phyloP scores from a whole-genome alignment of 2,329 filamentous ascomycete genomes.

The Fusarium sp. region DNA sequence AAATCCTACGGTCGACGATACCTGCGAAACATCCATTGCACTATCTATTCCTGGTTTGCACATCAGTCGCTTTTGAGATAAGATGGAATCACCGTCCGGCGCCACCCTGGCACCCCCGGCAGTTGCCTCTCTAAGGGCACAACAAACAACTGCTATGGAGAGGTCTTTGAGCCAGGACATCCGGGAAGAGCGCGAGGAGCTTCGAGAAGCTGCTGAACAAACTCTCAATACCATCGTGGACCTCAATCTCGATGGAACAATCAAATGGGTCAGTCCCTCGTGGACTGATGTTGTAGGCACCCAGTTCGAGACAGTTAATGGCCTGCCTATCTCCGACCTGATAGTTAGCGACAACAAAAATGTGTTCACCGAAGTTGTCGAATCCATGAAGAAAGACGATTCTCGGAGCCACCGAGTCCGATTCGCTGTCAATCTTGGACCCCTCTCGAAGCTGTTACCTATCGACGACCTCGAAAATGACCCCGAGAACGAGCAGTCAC shows the following conservation, averaged over 20 bases:
- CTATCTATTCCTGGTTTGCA: slow-evolving; percentile 2
- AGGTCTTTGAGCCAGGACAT: slow-evolving; percentile 86
- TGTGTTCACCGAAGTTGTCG: slow-evolving; percentile 83
- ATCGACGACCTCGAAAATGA: slow-evolving; percentile 53
- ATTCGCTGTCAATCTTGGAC: slow-evolving; percentile 77
- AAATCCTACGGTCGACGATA: slow-evolving; percentile 23
- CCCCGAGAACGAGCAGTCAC: slow-evolving; percentile 49
- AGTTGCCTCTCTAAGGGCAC: slow-evolving; percentile 61
- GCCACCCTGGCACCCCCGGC: slow-evolving; percentile 60
- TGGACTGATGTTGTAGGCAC: slow-evolving; percentile 95
- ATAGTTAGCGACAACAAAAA: slow-evolving; percentile 80
- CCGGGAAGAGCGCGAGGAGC: slow-evolving; percentile 89
- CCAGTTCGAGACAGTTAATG: slow-evolving; percentile 74
- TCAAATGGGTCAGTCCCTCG: slow-evolving; percentile 96
- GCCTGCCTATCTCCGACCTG: slow-evolving; percentile 80
- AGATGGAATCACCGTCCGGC: slow-evolving; percentile 52
- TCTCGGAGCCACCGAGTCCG: slow-evolving; percentile 90
- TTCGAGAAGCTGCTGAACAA: slow-evolving; percentile 95
- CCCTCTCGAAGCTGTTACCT: slow-evolving; percentile 70
- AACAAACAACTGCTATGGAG: slow-evolving; percentile 64
- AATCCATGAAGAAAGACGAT: slow-evolving; percentile 91
- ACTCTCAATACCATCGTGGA: slow-evolving; percentile 97
- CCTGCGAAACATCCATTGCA: slow-evolving; percentile 27
- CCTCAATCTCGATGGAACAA: slow-evolving; percentile 85
- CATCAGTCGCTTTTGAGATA: slow-evolving; percentile 12